A percentile compares a stretch with the other conserved stretches of the same genome.
Evolutionary conservation across 306 rosid species (phyloP).

Genomic region (Canavalia gladiata): DNA sequence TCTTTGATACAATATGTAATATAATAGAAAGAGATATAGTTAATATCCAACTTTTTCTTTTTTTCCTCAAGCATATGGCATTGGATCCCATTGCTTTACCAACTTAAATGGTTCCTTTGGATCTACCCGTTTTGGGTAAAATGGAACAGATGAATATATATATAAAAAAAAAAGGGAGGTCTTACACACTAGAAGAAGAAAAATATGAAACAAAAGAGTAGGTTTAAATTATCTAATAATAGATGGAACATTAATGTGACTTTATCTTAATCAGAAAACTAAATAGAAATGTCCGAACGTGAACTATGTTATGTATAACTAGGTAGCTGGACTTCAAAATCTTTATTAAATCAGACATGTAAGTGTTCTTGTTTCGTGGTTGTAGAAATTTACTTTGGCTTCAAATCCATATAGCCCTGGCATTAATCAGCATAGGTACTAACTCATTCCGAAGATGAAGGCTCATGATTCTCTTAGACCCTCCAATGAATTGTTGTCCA

Average conservation of each 20-base stretch:
- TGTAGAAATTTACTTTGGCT: background rate
- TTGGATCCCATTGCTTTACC: background rate
- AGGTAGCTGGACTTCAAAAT: constrained; percentile 11
- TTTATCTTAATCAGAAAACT: constrained; percentile 14
- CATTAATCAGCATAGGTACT: constrained; percentile 65
- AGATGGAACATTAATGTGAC: background rate
- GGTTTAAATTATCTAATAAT: background rate
- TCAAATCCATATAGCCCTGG: constrained; percentile 81
- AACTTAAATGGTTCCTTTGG: background rate
- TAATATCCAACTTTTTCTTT: too few species aligned
- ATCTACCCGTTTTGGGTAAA: background rate
- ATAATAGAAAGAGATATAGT: too few species aligned
- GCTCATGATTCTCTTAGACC: constrained; percentile 66
- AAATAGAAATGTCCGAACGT: background rate
- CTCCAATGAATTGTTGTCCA: constrained; percentile 72
- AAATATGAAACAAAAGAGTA: background rate
- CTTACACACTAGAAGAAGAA: constrained; percentile 16
- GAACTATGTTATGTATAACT: background rate
- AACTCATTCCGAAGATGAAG: constrained; percentile 72
- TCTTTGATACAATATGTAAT: too few species aligned
- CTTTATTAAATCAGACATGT: constrained; percentile 18
- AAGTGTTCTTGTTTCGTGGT: background rate
- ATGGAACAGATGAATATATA: background rate
- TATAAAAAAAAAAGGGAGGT: background rate
- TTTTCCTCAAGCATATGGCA: background rate